Base-by-base conservation (phyloP, 345 rosid species). In the Eutrema heterophyllum region DNA sequence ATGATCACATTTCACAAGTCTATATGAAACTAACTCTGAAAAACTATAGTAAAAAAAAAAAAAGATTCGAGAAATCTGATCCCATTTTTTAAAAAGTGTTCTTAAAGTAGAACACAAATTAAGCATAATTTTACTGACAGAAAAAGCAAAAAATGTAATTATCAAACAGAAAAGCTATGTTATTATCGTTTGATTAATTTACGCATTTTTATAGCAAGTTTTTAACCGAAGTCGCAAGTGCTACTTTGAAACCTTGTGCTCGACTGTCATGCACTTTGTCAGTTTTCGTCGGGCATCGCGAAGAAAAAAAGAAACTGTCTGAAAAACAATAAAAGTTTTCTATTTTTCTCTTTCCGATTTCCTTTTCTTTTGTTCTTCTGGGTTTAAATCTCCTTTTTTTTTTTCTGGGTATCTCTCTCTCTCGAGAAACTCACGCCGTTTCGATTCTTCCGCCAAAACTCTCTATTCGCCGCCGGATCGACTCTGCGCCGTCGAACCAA, bases 201-300 rank as follows among this genome's bases (percentile, higher is more conserved):
- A 2, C 33, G 29, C 5, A 36, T 9, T 36, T 15, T 55, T 7
- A 10, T 46, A 21, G 18, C 54, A 67, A 67, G 46, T 48, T 39
- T 40, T 38, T 13, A 3, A 67, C 64, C 18, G 1, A 75, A 52
- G 70, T 51, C 27, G 60, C 50, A 58, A 58, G 76, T 43, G 59
- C 40, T 41, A 12, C 43, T 60, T 53, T 50, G 56, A 65, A 49
- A 50, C 67, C 44, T 49, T 39, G 67, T 79, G 81, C 75, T 50
- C 11, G 18, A 46, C 86, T 83, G 90, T 84, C 85, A 78, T 71
- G 80, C 87, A 73, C 86, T 79, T 83, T 80, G 87, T 65, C 83
- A 66, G 76, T 24, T 75, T 73, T 68, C 79, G 55, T 78, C 76
- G 71, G 68, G 65, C 71, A 58, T 38, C 56, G 77, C 70, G n/a